Evolutionary conservation across 805 yeast genomes (phyloP).

Genomic region (Sugiyamaella americana): DNA sequence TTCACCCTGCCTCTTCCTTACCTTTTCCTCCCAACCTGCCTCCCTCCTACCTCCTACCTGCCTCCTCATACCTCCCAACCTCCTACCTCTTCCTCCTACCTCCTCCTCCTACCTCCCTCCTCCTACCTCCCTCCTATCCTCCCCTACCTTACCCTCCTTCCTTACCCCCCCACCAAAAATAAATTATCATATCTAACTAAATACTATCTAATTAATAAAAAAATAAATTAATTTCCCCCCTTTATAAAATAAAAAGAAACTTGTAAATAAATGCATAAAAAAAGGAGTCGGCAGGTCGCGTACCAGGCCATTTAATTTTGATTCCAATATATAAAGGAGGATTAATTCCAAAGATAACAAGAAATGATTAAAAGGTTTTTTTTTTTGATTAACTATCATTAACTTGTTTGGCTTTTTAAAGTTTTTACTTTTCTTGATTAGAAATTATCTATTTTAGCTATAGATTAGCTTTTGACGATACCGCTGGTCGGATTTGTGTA

Average conservation of each 20-base stretch:
- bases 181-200: too few species aligned
- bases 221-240: not conserved
- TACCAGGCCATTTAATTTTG: not conserved
- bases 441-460: not conserved
- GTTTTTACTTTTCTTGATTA: not conserved
- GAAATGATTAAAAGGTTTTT: too few species aligned
- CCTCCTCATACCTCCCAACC: too few species aligned
- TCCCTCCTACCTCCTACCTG: too few species aligned
- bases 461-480: not conserved
- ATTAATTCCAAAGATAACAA: not conserved
- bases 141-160: too few species aligned
- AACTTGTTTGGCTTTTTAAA: not conserved
- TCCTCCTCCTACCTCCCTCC: too few species aligned
- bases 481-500: not conserved
- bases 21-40: too few species aligned
- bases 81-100: too few species aligned
- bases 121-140: too few species aligned
- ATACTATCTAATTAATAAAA: too few species aligned
- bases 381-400: not conserved
- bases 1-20: too few species aligned
- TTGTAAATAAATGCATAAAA: not conserved
- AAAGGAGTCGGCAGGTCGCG: constrained; percentile 1
- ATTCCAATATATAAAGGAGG: not conserved
- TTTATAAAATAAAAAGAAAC: not conserved
- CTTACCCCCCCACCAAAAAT: too few species aligned